These are phyloP conservation scores for Alliaria petiolata DNA, from an alignment of 345 rosid species.

Conservation along the genomic window DNA sequence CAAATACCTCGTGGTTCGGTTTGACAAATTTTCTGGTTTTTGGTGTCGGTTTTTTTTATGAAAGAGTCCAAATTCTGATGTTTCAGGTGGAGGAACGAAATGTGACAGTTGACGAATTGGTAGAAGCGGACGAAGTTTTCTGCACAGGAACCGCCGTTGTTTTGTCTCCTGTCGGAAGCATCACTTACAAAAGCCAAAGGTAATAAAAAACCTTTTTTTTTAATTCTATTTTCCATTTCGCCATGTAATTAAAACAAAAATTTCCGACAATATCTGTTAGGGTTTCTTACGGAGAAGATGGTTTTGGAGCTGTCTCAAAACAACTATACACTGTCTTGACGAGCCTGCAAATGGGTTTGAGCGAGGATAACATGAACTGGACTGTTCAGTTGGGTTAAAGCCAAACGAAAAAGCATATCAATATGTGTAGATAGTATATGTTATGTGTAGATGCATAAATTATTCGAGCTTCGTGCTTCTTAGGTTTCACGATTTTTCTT, in stretches of 20 bases:
- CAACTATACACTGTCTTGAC: constrained; percentile 63
- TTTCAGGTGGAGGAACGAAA: constrained; percentile 73
- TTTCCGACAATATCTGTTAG: constrained; percentile 30
- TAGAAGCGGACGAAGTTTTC: constrained; percentile 85
- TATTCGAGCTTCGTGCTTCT: not conserved
- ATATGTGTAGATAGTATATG: not conserved
- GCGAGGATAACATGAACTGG: constrained; percentile 77
- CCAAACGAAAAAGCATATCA: not conserved
- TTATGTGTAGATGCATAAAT: not conserved
- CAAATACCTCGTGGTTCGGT: too few species aligned
- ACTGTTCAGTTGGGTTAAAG: constrained; percentile 45
- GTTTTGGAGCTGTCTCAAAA: constrained; percentile 55
- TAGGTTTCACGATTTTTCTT: not conserved
- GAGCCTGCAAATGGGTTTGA: constrained; percentile 74
- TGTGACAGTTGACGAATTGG: constrained; percentile 68
- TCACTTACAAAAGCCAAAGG: constrained; percentile 67
- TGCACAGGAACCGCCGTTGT: constrained; percentile 59
- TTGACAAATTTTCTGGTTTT: too few species aligned
- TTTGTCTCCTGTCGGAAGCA: constrained; percentile 80
- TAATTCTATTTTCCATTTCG: not conserved
- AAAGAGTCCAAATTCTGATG: too few species aligned
- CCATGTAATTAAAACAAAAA: not conserved
- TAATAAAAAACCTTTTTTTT: not conserved
- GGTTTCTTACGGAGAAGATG: constrained; percentile 49
- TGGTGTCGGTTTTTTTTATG: too few species aligned